Evolutionary conservation across 2,329 filamentous ascomycete genomes (phyloP).

Genomic region (Calonectria multiphialidica): DNA sequence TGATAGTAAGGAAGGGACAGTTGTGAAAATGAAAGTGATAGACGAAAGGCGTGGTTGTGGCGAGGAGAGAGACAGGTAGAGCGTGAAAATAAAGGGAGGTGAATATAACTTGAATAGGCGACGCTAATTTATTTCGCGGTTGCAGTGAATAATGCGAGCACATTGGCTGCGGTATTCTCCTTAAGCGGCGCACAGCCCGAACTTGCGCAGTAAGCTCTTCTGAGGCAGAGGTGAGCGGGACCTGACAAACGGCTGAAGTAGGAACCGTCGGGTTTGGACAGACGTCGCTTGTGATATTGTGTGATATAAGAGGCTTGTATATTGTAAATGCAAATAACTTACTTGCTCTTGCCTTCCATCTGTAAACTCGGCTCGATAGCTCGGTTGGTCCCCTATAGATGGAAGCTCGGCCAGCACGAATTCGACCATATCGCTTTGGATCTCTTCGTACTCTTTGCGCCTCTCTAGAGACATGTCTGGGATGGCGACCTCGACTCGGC

Average conservation of each 20-base stretch:
- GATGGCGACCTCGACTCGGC: slow-evolving; percentile 47
- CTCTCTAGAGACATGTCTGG: slow-evolving; percentile 41
- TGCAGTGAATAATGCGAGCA: slow-evolving; percentile 37
- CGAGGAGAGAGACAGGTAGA: slow-evolving; percentile 9
- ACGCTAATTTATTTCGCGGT: slow-evolving; percentile 11
- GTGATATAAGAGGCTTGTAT: too few species aligned
- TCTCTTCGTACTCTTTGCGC: slow-evolving; percentile 45
- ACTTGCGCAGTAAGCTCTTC: neutral
- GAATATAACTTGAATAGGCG: neutral
- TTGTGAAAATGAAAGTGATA: neutral
- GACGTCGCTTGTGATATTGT: too few species aligned
- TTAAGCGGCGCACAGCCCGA: neutral
- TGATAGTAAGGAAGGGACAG: neutral
- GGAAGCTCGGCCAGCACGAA: slow-evolving; percentile 48
- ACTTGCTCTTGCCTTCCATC: slow-evolving; percentile 60
- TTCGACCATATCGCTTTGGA: slow-evolving; percentile 54
- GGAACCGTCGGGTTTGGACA: neutral
- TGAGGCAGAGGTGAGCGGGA: neutral
- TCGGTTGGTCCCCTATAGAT: slow-evolving; percentile 38
- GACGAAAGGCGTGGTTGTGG: neutral
- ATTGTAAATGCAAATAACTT: slow-evolving; percentile 42
- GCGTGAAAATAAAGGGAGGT: neutral
- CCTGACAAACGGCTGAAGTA: neutral
- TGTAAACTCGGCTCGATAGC: slow-evolving; percentile 57
- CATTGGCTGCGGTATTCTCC: neutral